Conservation (phyloP, 2,329 filamentous ascomycete genomes). For the Verticillium albo-atrum region DNA sequence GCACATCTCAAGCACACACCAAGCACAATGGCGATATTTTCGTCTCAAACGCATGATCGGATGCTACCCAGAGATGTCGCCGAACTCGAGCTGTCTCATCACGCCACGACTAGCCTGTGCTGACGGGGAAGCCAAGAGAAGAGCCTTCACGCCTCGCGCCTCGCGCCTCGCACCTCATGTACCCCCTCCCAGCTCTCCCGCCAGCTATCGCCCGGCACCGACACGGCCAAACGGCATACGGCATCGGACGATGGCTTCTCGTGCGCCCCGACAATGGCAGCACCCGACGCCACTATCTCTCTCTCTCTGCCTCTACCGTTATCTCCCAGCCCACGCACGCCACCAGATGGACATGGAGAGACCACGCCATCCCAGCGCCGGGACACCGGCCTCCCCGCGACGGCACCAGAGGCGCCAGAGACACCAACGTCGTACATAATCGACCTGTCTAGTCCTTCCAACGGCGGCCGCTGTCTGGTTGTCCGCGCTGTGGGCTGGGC, state of each 20-base stretch:
- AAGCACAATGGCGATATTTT: background rate
- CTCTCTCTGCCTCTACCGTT: background rate
- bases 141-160: no score
- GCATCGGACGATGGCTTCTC: background rate
- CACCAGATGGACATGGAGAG: no score
- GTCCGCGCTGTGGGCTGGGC: no score
- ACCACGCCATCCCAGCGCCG: background rate
- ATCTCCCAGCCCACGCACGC: background rate
- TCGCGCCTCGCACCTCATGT: no score
- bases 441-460: background rate
- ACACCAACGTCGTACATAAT: background rate
- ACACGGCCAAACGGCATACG: background rate
- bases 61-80: background rate
- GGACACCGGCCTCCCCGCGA: background rate
- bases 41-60: background rate
- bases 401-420: background rate
- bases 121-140: no score
- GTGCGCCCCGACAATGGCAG: background rate
- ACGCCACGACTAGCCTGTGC: background rate
- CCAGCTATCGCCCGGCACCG: background rate
- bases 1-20: background rate
- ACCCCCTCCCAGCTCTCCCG: background rate
- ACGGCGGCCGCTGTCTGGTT: background rate
- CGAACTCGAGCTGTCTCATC: background rate
- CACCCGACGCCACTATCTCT: background rate